A percentile compares a stretch with the other conserved stretches of the same genome.
These are phyloP conservation scores for Nymphaea thermarum DNA, from an alignment of 164 flowering plant genomes.

Conservation along the genomic window DNA sequence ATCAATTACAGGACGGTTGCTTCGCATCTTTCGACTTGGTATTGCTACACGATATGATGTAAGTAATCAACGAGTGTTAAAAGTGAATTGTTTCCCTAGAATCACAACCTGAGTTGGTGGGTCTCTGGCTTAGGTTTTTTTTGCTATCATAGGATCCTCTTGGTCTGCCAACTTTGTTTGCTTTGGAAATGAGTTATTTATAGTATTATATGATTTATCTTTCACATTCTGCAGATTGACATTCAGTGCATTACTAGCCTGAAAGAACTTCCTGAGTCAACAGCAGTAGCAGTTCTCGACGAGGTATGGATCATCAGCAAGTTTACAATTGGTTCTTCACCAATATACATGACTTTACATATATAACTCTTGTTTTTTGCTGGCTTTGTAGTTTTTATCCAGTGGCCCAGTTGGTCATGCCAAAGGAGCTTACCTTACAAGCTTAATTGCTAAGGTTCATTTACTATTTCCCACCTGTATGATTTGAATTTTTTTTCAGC, in stretches of 20 bases:
- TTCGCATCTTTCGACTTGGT: slow-evolving; percentile 30
- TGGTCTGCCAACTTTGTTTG: neutral
- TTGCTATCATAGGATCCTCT: neutral
- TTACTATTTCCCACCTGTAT: neutral
- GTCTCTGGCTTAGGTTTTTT: neutral
- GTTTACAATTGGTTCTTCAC: neutral
- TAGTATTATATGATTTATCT: no score
- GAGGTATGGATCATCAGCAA: slow-evolving; percentile 15
- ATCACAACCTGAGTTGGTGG: neutral
- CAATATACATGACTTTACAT: neutral
- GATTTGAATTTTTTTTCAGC: neutral
- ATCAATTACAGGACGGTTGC: slow-evolving; percentile 26
- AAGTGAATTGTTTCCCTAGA: neutral
- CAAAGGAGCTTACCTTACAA: slow-evolving; percentile 24
- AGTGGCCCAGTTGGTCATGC: slow-evolving; percentile 9
- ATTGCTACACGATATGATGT: slow-evolving; percentile 37
- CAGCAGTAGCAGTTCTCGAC: slow-evolving; percentile 31
- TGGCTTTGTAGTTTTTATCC: neutral
- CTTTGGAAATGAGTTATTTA: neutral
- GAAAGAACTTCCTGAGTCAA: slow-evolving; percentile 23
- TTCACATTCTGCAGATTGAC: slow-evolving; percentile 18
- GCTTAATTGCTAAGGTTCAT: slow-evolving; percentile 23
- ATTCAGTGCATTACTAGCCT: slow-evolving; percentile 20
- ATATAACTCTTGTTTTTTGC: neutral
- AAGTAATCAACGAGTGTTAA: slow-evolving; percentile 5